Evolutionary conservation across 2,329 filamentous ascomycete species (phyloP).

Genomic region (Trichocomaceae sp.): DNA sequence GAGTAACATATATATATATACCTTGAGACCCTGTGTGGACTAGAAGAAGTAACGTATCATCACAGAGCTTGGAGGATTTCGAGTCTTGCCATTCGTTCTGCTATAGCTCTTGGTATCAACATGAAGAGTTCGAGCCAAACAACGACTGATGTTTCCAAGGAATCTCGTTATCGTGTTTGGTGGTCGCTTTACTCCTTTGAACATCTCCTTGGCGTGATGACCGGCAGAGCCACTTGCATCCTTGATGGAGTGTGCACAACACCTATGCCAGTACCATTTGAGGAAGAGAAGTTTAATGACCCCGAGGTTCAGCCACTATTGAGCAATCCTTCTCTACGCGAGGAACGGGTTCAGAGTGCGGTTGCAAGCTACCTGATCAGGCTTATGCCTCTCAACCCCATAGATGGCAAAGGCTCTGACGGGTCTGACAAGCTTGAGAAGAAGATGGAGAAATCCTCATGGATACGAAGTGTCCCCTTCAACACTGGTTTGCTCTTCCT

Average conservation of each 20-base stretch:
- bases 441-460: constrained; percentile 16
- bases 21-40: neutral
- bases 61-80: constrained; percentile 38
- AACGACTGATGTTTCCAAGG: constrained; percentile 36
- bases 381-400: constrained; percentile 27
- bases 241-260: constrained; percentile 38
- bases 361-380: constrained; percentile 27
- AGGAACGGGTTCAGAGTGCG: constrained; percentile 24
- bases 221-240: constrained; percentile 40
- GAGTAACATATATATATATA: constrained; percentile 15
- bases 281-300: constrained; percentile 34
- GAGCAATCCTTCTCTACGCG: constrained; percentile 24
- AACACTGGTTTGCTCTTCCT: constrained; percentile 33
- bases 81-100: constrained; percentile 38
- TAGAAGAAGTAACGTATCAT: neutral
- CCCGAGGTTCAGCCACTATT: constrained; percentile 29
- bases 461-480: constrained; percentile 31
- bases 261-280: constrained; percentile 36
- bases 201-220: constrained; percentile 41
- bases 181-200: constrained; percentile 42
- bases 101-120: constrained; percentile 39
- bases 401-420: constrained; percentile 21
- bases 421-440: constrained; percentile 18
- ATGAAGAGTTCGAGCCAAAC: constrained; percentile 36
- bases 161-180: constrained; percentile 42